These are phyloP conservation scores for Kwoniella botswanensis DNA, from an alignment of 768 basidiomycete species.

Conservation along the genomic window DNA sequence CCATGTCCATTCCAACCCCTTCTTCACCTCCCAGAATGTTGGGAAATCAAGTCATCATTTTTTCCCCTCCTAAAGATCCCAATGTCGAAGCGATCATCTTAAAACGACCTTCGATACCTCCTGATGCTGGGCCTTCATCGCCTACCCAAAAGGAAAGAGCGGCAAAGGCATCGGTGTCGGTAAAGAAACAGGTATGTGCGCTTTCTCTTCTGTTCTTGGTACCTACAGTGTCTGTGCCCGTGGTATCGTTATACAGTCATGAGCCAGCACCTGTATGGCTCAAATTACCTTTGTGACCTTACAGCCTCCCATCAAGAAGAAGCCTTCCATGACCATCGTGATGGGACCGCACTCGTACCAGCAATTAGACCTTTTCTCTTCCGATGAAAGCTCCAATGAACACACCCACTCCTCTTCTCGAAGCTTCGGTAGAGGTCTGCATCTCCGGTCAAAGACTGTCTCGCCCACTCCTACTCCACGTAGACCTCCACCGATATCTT, in stretches of 20 bases:
- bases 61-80: neutral
- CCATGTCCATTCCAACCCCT: neutral
- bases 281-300: no score
- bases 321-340: neutral
- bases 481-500: neutral
- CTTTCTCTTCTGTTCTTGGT: neutral
- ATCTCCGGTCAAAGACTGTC: neutral
- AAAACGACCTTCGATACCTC: neutral
- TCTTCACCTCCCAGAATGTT: neutral
- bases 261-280: no score
- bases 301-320: neutral
- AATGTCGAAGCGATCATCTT: neutral
- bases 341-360: neutral
- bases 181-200: neutral
- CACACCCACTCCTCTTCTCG: neutral
- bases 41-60: constrained; percentile 1
- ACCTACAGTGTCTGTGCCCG: neutral
- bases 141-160: neutral
- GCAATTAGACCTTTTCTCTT: constrained; percentile 6
- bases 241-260: neutral
- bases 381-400: constrained; percentile 3
- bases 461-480: neutral
- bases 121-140: neutral
- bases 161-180: neutral
- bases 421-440: neutral